These are phyloP conservation scores for Golovinomyces cichoracearum DNA, from an alignment of 2,329 filamentous ascomycete species.

Conservation along the genomic window DNA sequence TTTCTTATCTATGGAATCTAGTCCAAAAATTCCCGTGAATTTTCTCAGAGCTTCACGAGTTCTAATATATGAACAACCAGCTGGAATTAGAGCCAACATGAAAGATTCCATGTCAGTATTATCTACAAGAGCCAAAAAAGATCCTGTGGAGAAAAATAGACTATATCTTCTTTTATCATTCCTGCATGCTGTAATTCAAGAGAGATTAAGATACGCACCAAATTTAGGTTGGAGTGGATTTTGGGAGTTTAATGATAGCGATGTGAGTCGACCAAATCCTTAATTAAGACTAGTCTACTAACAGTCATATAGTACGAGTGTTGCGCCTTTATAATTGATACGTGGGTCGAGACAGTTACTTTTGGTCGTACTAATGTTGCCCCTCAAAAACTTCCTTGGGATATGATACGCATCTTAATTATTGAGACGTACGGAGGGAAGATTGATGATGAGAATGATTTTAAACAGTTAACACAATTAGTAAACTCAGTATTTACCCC, in stretches of 20 bases:
- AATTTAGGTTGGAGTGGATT: constrained; percentile 92
- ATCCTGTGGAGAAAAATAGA: constrained; percentile 71
- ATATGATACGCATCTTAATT: constrained; percentile 73
- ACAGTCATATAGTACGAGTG: constrained; percentile 54
- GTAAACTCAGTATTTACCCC: constrained; percentile 61
- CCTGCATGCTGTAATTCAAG: constrained; percentile 85
- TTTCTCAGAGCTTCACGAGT: constrained; percentile 77
- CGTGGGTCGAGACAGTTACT: constrained; percentile 66
- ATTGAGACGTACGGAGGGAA: constrained; percentile 95
- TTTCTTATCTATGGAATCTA: constrained; percentile 95
- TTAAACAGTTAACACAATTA: constrained; percentile 42
- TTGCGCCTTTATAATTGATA: constrained; percentile 82
- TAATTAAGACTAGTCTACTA: constrained; percentile 18
- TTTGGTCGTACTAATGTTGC: constrained; percentile 77
- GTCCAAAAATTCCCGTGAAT: constrained; percentile 89
- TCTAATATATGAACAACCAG: constrained; percentile 93
- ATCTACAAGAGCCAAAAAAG: constrained; percentile 47
- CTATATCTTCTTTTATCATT: constrained; percentile 82
- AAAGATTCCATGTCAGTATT: constrained; percentile 81
- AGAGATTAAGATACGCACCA: constrained; percentile 78
- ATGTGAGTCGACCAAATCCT: constrained; percentile 36
- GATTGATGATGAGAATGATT: constrained; percentile 77
- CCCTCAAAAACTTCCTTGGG: constrained; percentile 84
- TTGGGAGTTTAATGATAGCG: constrained; percentile 99
- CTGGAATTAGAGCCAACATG: constrained; percentile 92